These are phyloP conservation scores for Quercus variabilis DNA, from an alignment of 306 rosid genomes.

Conservation along the genomic window DNA sequence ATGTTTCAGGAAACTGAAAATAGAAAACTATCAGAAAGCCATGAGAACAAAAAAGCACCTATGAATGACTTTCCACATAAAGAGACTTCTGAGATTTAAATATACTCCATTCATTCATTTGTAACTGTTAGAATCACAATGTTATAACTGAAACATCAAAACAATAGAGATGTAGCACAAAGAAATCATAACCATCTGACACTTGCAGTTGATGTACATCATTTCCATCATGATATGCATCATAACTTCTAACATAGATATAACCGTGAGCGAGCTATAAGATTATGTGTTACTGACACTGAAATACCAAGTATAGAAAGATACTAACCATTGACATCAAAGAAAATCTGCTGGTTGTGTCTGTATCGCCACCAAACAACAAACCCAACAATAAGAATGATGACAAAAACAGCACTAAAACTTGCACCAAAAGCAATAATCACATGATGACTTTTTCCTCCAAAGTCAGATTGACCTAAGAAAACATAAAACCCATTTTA, in stretches of 20 bases:
- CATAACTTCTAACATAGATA: background rate
- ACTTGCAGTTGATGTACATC: background rate
- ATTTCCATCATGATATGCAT: background rate
- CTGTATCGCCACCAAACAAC: conserved; percentile 90
- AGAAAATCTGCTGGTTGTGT: conserved; percentile 93
- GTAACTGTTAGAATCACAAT: background rate
- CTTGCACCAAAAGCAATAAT: conserved; percentile 86
- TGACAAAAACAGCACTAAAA: conserved; percentile 64
- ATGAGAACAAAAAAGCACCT: background rate
- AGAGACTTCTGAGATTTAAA: background rate
- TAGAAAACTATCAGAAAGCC: background rate
- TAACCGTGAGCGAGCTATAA: conserved; percentile 2
- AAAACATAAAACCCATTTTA: conserved; percentile 24
- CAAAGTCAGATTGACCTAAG: conserved; percentile 55
- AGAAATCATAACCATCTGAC: background rate
- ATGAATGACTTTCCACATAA: background rate
- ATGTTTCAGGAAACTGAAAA: background rate
- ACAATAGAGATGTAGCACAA: background rate
- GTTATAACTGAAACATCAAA: background rate
- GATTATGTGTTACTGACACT: background rate
- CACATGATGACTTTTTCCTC: conserved; percentile 54
- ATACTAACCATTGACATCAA: conserved; percentile 82
- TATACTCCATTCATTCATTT: background rate
- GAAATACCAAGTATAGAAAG: background rate
- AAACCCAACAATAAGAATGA: conserved; percentile 53